Evolutionary conservation across 768 basidiomycete species (phyloP).

Genomic region (Tubosaeta sp.): DNA sequence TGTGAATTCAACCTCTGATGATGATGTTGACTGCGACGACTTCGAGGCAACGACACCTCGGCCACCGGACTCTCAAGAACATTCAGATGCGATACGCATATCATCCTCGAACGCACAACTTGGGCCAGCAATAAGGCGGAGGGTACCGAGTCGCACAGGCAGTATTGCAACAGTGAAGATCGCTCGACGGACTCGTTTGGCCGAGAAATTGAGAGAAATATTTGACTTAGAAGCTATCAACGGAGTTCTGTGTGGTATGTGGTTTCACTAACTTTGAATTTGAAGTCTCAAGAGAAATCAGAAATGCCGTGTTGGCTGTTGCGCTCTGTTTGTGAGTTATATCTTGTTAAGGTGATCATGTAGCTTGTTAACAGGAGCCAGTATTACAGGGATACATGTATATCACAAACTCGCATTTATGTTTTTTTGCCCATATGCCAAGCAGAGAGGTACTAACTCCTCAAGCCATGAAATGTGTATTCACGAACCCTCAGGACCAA

Average conservation of each 20-base stretch:
- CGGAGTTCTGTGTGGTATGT: slow-evolving; percentile 79
- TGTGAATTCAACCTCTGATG: slow-evolving; percentile 38
- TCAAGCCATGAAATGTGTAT: neutral
- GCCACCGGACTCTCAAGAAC: slow-evolving; percentile 22
- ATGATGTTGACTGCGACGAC: slow-evolving; percentile 52
- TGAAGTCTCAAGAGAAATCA: slow-evolving; percentile 24
- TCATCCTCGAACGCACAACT: slow-evolving; percentile 13
- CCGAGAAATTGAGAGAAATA: slow-evolving; percentile 84
- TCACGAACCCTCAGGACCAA: slow-evolving; percentile 60
- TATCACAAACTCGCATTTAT: slow-evolving; percentile 86
- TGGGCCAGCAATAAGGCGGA: slow-evolving; percentile 20
- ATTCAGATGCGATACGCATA: slow-evolving; percentile 1
- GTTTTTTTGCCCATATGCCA: slow-evolving; percentile 97
- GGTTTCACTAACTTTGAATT: neutral
- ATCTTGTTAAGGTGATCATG: neutral
- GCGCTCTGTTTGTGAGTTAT: slow-evolving; percentile 76
- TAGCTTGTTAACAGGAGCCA: slow-evolving; percentile 26
- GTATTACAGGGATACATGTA: slow-evolving; percentile 98
- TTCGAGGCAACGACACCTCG: slow-evolving; percentile 54
- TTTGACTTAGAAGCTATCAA: slow-evolving; percentile 78
- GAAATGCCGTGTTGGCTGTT: slow-evolving; percentile 96
- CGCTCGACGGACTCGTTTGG: slow-evolving; percentile 66
- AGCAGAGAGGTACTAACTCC: slow-evolving; percentile 64
- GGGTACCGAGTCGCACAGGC: slow-evolving; percentile 40
- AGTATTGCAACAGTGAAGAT: slow-evolving; percentile 73